Conservation (phyloP, 108 stramenopile species). For the Stephanodiscus triporus region DNA sequence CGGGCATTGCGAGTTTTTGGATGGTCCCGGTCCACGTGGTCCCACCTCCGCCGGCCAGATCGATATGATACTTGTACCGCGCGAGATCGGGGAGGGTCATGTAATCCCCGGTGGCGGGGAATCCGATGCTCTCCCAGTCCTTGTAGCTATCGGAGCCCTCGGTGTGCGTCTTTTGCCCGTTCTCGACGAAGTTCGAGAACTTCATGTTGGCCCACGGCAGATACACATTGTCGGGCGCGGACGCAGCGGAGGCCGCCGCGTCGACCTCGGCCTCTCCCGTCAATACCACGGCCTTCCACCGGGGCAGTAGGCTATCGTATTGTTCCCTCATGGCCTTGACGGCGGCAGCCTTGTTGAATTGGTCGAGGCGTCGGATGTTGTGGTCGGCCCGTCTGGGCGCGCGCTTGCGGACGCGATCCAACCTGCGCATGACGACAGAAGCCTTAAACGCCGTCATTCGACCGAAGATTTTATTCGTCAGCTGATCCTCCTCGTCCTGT, state of each 20-base stretch:
- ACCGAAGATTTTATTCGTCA: background rate
- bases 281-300: conserved; percentile 47
- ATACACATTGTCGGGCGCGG: background rate
- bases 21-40: conserved; percentile 60
- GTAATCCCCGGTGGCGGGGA: conserved; percentile 34
- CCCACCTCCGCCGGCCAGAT: conserved; percentile 61
- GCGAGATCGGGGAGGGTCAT: conserved; percentile 31
- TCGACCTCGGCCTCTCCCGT: conserved; percentile 46
- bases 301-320: conserved; percentile 25
- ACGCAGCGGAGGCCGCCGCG: background rate
- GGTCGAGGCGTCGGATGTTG: background rate
- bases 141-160: conserved; percentile 6
- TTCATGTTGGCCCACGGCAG: conserved; percentile 60
- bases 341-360: background rate
- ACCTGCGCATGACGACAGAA: background rate
- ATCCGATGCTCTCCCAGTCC: conserved; percentile 20
- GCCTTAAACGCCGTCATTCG: background rate
- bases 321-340: conserved; percentile 27
- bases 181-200: conserved; percentile 57
- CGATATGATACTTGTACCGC: conserved; percentile 56
- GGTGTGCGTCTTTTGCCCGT: conserved; percentile 13
- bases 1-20: conserved; percentile 50
- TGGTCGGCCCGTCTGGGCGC: background rate
- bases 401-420: background rate
- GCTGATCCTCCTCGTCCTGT: background rate